Conservation (phyloP, 2,329 filamentous ascomycete species). For the Epichloe glyceriae region DNA sequence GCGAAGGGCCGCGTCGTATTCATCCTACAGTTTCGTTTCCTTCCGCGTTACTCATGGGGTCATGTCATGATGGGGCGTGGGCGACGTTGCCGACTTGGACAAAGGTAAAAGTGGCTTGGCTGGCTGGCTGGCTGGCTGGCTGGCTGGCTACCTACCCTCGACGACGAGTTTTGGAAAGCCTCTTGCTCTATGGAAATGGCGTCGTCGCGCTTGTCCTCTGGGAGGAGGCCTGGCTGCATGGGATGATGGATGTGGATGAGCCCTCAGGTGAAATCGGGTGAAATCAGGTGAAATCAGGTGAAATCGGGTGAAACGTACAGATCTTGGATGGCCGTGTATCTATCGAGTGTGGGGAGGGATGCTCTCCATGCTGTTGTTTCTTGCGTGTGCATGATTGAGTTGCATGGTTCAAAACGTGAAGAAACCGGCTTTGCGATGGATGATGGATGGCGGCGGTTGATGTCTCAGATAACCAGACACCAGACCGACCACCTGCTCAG, state of each 20-base stretch:
- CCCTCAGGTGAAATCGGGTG: too few species aligned
- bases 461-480: too few species aligned
- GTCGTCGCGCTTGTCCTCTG: constrained; percentile 18
- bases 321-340: constrained; percentile 49
- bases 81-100: background rate
- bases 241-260: background rate
- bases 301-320: constrained; percentile 13
- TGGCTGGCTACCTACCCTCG: constrained; percentile 30
- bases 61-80: too few species aligned
- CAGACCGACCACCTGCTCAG: too few species aligned
- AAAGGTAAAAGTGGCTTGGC: background rate
- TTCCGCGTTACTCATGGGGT: background rate
- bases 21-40: constrained; percentile 32
- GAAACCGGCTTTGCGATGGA: too few species aligned
- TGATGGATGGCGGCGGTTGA: too few species aligned
- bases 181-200: constrained; percentile 56
- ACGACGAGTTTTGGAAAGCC: constrained; percentile 44
- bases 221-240: constrained; percentile 18
- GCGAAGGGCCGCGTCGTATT: constrained; percentile 34
- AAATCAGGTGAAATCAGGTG: too few species aligned
- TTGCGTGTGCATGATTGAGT: too few species aligned
- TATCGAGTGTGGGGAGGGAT: constrained; percentile 41
- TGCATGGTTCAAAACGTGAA: too few species aligned
- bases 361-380: constrained; percentile 25
- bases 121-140: background rate